phyloP scores from a whole-genome alignment of 2,329 filamentous ascomycete genomes.

The Podosphaera xanthii region DNA sequence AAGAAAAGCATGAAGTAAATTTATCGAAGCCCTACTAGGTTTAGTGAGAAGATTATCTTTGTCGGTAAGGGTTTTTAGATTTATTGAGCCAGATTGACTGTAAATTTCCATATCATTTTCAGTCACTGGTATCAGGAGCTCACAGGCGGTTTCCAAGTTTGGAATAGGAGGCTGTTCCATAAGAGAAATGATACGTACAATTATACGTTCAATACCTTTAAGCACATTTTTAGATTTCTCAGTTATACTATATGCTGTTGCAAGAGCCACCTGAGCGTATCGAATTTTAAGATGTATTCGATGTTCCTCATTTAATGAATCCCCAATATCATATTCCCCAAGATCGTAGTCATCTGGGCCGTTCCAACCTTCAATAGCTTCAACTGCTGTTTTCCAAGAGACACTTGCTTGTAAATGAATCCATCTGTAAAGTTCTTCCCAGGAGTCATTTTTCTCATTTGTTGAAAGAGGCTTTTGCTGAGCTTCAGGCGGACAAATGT shows the following conservation, averaged over 20 bases:
- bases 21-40: constrained; percentile 30
- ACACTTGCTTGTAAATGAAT: constrained; percentile 33
- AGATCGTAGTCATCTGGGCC: constrained; percentile 49
- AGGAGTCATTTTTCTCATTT: constrained; percentile 29
- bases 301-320: constrained; percentile 36
- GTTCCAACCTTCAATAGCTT: constrained; percentile 47
- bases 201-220: constrained; percentile 33
- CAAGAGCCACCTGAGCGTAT: constrained; percentile 46
- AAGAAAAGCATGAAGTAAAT: constrained; percentile 38
- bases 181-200: constrained; percentile 33
- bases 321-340: constrained; percentile 29
- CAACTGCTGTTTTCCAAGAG: constrained; percentile 38
- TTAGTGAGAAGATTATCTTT: constrained; percentile 41
- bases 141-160: constrained; percentile 25
- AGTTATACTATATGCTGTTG: constrained; percentile 43
- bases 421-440: constrained; percentile 49
- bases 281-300: constrained; percentile 35
- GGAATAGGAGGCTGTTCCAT: constrained; percentile 35
- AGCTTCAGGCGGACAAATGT: constrained; percentile 2
- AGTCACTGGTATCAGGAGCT: constrained; percentile 22
- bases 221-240: constrained; percentile 35
- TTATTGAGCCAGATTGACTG: constrained; percentile 20
- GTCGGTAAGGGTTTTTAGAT: constrained; percentile 31
- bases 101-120: constrained; percentile 17
- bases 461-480: constrained; percentile 10